Base-by-base conservation (phyloP, 2,329 filamentous ascomycete genomes). In the Epichloe typhina region DNA sequence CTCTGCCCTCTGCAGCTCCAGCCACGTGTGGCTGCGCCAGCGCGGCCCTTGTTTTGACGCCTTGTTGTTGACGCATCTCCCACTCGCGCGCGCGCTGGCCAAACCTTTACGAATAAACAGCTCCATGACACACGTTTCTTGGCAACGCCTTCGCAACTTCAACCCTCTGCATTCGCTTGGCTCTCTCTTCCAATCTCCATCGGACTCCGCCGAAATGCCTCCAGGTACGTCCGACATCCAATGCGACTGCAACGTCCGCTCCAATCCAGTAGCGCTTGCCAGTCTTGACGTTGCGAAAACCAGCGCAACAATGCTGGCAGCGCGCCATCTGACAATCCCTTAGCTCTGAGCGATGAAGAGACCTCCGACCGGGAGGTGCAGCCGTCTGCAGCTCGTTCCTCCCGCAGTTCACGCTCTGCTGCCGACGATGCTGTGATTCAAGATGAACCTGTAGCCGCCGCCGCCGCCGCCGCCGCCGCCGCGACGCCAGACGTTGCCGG, bases 281-380 rank as follows among this genome's bases (percentile, higher is more conserved):
- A 26, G 40, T 19, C 17, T 19, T 12, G 11, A 15, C 12, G n/a
- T 17, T 12, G 40, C 23, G 17, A 36, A 36, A n/a, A 26, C 8
- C 21, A 39, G 7, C 9, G 46, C 17, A 48, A 21, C 11, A 21
- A 26, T 17, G 36, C 46, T 6, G 37, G 12, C n/a, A 13, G 26
- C 26, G 37, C 17, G n/a, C 26, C 23, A 21, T 51, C 57, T 65
- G 54, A 64, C 12, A 23, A 35, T 19, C 43, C 43, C 13, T n/a
- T 48, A 69, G 67, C 67, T 38, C 58, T 69, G 12, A 69, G 67
- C 55, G 67, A 69, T 47, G 60, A 63, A 3, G 64, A 66, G 41
- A 54, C 60, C 42, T 66, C 65, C 12, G 68, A 68, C 23, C 53
- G 57, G 43, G 64, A 64, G 40, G 47, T 55, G 15, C 56, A 56